Evolutionary conservation across 768 basidiomycete genomes (phyloP), one percentile per base, ranked within the genome.

Genomic region (Udeniomyces megalosporus): DNA sequence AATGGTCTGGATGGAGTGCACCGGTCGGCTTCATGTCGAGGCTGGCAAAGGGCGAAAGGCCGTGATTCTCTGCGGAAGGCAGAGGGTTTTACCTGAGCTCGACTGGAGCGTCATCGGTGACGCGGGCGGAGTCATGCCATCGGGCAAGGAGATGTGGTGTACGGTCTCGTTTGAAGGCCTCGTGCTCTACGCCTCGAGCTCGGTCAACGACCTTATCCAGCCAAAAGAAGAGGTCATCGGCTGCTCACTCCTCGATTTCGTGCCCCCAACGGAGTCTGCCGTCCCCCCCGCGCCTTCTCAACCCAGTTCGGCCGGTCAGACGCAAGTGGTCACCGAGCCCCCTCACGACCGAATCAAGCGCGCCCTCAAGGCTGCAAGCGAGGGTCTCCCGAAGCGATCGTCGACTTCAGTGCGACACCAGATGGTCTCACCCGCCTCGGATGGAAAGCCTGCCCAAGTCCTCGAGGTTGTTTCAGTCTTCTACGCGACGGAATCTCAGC

Each of bases 11-110:
- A 77, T 97, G 17, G 89, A 95, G 71, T 85, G 83, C 54, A 78
- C 84, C n/a, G 93, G 93, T 1, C 78, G 88, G 32, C 78, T 97
- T 45, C 85, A 92, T 69, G 80, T 87, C 60, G 93, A 99, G 75
- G 84, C 89, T 0, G 89, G 90, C 1, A 96, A 96, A 70, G 90
- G 90, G 0, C 77, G 90, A 42, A 95, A 97, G 74, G 88, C 90
- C 1, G 89, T 99, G 69, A 82, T 99, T 38, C 78, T 99, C n/a
- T 82, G 81, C 60, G 92, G 85, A 0, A 78, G 93, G 10, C 80
- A 84, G 32, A 75, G 84, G 49, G 78, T 69, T 29, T 67, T 70
- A 47, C 69, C 67, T 60, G 62, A 59, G 60, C 67, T 72, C 78
- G 68, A 84, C 87, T 90, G 88, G 88, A 76, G 74, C 3, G 75